Evolutionary conservation across 2,329 filamentous ascomycete species (phyloP), one percentile per base, ranked within the genome.

Genomic region (Parasarocladium wereldwijsianum): DNA sequence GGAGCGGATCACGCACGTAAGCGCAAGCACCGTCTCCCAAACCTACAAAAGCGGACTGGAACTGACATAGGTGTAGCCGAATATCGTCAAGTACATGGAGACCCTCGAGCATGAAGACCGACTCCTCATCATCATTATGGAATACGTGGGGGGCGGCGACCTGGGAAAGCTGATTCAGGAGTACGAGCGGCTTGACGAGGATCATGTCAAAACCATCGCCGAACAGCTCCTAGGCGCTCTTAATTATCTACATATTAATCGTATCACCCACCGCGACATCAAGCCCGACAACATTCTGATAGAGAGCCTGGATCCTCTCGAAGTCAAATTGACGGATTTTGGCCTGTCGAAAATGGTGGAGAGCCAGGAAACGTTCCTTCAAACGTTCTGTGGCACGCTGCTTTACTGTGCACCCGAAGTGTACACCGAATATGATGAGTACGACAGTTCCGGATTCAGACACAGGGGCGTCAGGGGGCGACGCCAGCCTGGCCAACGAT

Each of bases 241-340:
- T 31, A 74, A 73, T 17, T 94, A 98, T 49, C 63, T 98, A 7
- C 90, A 98, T 51, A 62, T 66, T 31, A 77, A 80, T 43, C 84
- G 79, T 46, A 94, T 98, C 42, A 96, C 87, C 0, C 90, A 98
- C 54, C 79, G 90, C n/a, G 90, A 98, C 51, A 85, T 98, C 46
- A 98, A 98, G 49, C 90, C 90, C 0, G 90, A 98, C 60, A 98
- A 98, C 45, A 94, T 98, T 36, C 64, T 98, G 23, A 81, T 96
- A 40, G 64, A 75, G 8, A 76, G 73, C 1, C 50, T 71, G 8
- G 61, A 76, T 5, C 85, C 86, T 0, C 70, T 93, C 28, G 63
- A 70, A 10, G 78, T 96, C 42, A 96, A 98, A 53, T 62, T 98
- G 10, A 93, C 90, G 0, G 90, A 98, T 49, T 98, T 98, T 57